A percentile compares a stretch with the other conserved stretches of the same genome.
Evolutionary conservation across 2,329 filamentous ascomycete species (phyloP).

Genomic region (Exophiala spinifera): DNA sequence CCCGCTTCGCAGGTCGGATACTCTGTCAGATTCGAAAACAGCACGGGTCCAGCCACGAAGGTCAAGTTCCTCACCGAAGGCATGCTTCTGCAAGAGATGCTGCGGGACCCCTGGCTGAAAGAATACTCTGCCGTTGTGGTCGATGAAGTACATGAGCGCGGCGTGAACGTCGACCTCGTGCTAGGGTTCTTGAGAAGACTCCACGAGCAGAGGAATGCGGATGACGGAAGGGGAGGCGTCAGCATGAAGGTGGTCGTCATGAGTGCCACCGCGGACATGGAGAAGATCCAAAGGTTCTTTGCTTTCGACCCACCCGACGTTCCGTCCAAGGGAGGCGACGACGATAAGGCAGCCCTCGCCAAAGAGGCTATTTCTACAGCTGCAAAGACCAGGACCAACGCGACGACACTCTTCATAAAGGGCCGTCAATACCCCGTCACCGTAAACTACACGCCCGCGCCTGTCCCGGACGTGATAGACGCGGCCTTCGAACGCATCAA

Average conservation of each 20-base stretch:
- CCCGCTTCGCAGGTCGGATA: constrained; percentile 74
- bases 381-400: not conserved
- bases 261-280: constrained; percentile 92
- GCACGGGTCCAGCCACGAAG: constrained; percentile 72
- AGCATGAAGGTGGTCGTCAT: constrained; percentile 89
- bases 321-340: too few relatives aligned
- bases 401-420: constrained; percentile 65
- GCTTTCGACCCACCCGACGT: constrained; percentile 17
- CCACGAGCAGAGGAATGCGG: constrained; percentile 41
- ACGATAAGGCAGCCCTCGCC: too few relatives aligned
- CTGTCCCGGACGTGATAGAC: constrained; percentile 78
- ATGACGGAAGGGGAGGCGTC: constrained; percentile 61
- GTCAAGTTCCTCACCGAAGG: constrained; percentile 96
- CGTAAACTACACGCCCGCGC: constrained; percentile 67
- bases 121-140: constrained; percentile 89
- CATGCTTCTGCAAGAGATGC: constrained; percentile 90
- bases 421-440: constrained; percentile 86
- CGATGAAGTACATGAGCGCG: constrained; percentile 95
- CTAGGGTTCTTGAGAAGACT: constrained; percentile 84
- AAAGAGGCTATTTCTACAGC: not conserved
- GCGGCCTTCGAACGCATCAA: constrained; percentile 77
- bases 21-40: constrained; percentile 89
- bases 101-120: constrained; percentile 75
- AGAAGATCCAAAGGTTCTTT: constrained; percentile 75
- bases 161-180: constrained; percentile 87